Conservation (phyloP, 441 rosid species). For the Aquilaria agallochum region DNA sequence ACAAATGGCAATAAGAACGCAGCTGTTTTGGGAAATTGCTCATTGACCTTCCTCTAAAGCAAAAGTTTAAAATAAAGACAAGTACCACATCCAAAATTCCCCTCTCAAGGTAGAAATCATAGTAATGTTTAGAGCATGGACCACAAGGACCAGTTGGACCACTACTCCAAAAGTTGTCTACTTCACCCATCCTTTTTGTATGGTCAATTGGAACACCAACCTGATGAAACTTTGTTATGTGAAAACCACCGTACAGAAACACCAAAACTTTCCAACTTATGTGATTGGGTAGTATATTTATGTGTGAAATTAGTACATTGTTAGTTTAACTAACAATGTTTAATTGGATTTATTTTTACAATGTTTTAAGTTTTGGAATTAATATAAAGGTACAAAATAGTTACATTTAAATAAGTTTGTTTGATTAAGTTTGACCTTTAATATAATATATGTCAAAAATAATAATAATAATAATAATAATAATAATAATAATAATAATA, state of each 20-base stretch:
- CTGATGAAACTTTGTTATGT: conserved; percentile 29
- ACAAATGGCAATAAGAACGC: conserved; percentile 1
- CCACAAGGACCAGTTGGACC: conserved; percentile 97
- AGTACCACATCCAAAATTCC: conserved; percentile 51
- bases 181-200: conserved; percentile 89
- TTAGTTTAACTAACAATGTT: too few species aligned
- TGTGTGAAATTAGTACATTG: too few species aligned
- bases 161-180: conserved; percentile 93
- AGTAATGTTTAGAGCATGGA: conserved; percentile 93
- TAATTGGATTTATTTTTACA: too few species aligned
- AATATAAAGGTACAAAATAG: too few species aligned
- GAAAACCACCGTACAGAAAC: conserved; percentile 9
- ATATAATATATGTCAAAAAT: too few species aligned
- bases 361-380: too few species aligned
- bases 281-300: too few species aligned
- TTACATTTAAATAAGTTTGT: too few species aligned
- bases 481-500: too few species aligned
- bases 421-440: too few species aligned
- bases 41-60: background rate
- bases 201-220: conserved; percentile 71
- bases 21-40: background rate
- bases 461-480: too few species aligned
- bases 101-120: conserved; percentile 84
- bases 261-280: background rate
- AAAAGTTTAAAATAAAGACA: conserved; percentile 1